Percentiles rank a stretch among this genome's conserved stretches.
These are phyloP conservation scores for Gynostemma pentaphyllum DNA, from an alignment of 306 rosid genomes.

Conservation along the genomic window DNA sequence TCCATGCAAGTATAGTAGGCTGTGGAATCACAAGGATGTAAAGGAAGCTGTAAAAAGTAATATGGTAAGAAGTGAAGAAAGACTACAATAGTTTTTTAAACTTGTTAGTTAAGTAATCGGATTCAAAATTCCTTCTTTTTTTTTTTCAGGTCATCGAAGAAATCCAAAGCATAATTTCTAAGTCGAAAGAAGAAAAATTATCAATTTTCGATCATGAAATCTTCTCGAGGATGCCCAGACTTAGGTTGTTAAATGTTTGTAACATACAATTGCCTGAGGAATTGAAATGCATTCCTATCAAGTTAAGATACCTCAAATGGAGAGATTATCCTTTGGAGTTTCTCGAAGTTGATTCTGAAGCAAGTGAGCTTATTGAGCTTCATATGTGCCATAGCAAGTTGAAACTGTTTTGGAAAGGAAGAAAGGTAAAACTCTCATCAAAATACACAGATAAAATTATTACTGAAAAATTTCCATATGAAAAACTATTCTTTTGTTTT, in stretches of 20 bases:
- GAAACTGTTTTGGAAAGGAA: slow-evolving; percentile 5
- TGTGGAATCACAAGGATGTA: slow-evolving; percentile 20
- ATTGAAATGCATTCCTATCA: not conserved
- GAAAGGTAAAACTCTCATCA: slow-evolving; percentile 3
- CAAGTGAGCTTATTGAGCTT: slow-evolving; percentile 12
- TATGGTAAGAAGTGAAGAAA: no score
- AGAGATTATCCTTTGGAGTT: slow-evolving; percentile 1
- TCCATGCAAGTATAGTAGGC: no score
- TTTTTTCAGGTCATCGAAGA: slow-evolving; percentile 1
- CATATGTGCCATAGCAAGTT: not conserved
- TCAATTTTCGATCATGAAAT: no score
- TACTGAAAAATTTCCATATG: no score
- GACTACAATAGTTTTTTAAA: no score
- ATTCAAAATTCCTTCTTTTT: no score
- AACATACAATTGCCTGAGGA: not conserved
- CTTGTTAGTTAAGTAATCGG: no score
- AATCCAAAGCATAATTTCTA: slow-evolving; percentile 4
- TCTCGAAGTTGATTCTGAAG: not conserved
- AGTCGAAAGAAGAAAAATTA: not conserved
- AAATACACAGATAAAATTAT: no score
- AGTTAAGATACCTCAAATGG: slow-evolving; percentile 16
- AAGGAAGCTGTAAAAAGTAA: no score
- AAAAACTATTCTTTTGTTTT: no score
- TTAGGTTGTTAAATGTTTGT: slow-evolving; percentile 5
- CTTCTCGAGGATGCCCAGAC: slow-evolving; percentile 14